phyloP scores from a whole-genome alignment of 176 grass and related monocot genomes.

The Saccharum officinarum region DNA sequence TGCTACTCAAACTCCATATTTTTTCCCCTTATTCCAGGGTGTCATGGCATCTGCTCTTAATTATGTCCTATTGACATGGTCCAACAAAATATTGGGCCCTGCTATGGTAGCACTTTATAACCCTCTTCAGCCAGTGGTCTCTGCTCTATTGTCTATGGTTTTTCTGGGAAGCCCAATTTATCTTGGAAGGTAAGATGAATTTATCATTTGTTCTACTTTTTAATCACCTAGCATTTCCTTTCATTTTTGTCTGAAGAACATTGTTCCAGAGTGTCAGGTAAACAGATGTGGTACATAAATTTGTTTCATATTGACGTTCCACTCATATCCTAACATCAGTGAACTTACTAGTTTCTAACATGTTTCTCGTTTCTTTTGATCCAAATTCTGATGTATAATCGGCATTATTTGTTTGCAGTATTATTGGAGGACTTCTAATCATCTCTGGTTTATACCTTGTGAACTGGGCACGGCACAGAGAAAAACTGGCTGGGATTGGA shows the following conservation, averaged over 20 bases:
- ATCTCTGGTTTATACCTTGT: slow-evolving; percentile 84
- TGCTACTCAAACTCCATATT: neutral
- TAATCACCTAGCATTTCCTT: neutral
- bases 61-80: slow-evolving; percentile 85
- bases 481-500: slow-evolving; percentile 35
- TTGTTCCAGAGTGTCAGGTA: neutral
- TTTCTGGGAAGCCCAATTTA: slow-evolving; percentile 92
- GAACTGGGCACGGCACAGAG: slow-evolving; percentile 75
- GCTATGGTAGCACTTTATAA: slow-evolving; percentile 85
- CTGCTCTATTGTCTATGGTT: slow-evolving; percentile 72
- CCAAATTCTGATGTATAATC: slow-evolving; percentile 19
- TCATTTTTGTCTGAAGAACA: neutral
- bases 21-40: slow-evolving; percentile 50
- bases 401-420: slow-evolving; percentile 56
- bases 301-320: neutral
- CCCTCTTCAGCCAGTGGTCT: slow-evolving; percentile 80
- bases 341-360: neutral
- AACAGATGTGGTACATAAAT: slow-evolving; percentile 12
- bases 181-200: slow-evolving; percentile 65
- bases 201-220: slow-evolving; percentile 20
- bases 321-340: slow-evolving; percentile 3
- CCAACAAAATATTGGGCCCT: slow-evolving; percentile 92
- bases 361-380: slow-evolving; percentile 28
- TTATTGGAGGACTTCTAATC: slow-evolving; percentile 89
- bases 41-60: slow-evolving; percentile 81